phyloP scores from a whole-genome alignment of 2,329 filamentous ascomycete genomes.

The Xylaria multiplex region DNA sequence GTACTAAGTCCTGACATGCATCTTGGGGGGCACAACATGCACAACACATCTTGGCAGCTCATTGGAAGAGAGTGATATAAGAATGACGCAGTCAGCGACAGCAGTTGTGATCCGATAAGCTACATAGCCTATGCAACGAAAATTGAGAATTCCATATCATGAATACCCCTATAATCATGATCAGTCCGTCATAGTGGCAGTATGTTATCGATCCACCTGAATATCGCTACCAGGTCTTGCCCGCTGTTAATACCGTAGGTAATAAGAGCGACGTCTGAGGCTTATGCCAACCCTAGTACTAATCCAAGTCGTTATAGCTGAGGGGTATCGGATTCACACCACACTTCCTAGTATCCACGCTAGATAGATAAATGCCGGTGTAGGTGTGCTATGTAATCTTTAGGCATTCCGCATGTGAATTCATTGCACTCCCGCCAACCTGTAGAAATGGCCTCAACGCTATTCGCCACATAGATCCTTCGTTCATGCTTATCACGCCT shows the following conservation, averaged over 20 bases:
- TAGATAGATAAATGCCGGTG: background rate
- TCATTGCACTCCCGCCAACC: background rate
- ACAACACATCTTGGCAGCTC: slow-evolving; percentile 15
- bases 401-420: background rate
- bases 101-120: background rate
- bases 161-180: slow-evolving; percentile 1
- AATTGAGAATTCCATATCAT: background rate
- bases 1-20: background rate
- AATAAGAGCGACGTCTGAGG: slow-evolving; percentile 3
- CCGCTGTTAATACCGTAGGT: slow-evolving; percentile 9
- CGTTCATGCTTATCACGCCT: slow-evolving; percentile 21
- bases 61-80: background rate
- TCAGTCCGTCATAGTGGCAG: background rate
- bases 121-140: slow-evolving; percentile 2
- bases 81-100: slow-evolving; percentile 9
- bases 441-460: background rate
- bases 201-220: slow-evolving; percentile 8
- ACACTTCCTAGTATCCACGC: too few species aligned
- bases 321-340: slow-evolving; percentile 10
- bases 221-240: slow-evolving; percentile 4
- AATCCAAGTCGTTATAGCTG: slow-evolving; percentile 18
- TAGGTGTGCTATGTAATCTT: background rate
- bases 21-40: slow-evolving; percentile 6
- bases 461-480: slow-evolving; percentile 13
- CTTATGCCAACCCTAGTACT: slow-evolving; percentile 6